Conservation (phyloP, 1,284 basidiomycete species). For the Exsudoporus floridanus region DNA sequence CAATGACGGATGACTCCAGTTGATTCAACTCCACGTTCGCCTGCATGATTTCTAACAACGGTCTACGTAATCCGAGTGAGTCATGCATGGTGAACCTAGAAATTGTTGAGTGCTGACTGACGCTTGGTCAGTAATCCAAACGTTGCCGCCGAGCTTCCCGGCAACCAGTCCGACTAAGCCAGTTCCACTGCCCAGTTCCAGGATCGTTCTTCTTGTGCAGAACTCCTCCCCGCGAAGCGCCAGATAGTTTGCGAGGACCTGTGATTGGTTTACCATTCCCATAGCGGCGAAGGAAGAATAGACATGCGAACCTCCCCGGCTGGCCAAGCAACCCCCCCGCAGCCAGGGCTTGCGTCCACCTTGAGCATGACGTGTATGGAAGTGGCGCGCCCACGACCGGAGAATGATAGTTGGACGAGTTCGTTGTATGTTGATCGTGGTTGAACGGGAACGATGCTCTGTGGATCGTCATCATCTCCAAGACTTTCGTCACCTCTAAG, state of each 20-base stretch:
- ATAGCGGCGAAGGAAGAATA: not conserved
- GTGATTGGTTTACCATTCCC: constrained; percentile 6
- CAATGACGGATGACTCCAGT: constrained; percentile 50
- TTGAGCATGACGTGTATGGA: constrained; percentile 49
- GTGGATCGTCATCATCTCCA: constrained; percentile 27
- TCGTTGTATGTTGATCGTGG: constrained; percentile 51
- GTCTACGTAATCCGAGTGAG: constrained; percentile 44
- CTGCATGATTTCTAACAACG: constrained; percentile 73
- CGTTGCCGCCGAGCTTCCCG: constrained; percentile 60
- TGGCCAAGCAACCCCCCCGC: constrained; percentile 91
- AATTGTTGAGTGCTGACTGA: constrained; percentile 44
- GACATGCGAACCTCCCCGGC: constrained; percentile 71
- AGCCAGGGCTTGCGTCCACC: constrained; percentile 81
- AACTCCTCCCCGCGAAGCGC: constrained; percentile 50
- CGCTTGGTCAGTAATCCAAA: constrained; percentile 89
- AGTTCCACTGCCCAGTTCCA: constrained; percentile 89
- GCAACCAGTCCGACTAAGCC: constrained; percentile 87
- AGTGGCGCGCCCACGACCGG: constrained; percentile 24
- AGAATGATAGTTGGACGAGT: constrained; percentile 49
- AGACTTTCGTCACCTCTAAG: constrained; percentile 44
- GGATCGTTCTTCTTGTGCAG: constrained; percentile 55
- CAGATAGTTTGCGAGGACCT: constrained; percentile 80
- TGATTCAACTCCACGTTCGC: constrained; percentile 68
- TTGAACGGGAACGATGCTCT: constrained; percentile 55
- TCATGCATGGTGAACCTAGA: constrained; percentile 10